Conservation (phyloP, 2,329 filamentous ascomycete species). For the Diplodia scrobiculata region DNA sequence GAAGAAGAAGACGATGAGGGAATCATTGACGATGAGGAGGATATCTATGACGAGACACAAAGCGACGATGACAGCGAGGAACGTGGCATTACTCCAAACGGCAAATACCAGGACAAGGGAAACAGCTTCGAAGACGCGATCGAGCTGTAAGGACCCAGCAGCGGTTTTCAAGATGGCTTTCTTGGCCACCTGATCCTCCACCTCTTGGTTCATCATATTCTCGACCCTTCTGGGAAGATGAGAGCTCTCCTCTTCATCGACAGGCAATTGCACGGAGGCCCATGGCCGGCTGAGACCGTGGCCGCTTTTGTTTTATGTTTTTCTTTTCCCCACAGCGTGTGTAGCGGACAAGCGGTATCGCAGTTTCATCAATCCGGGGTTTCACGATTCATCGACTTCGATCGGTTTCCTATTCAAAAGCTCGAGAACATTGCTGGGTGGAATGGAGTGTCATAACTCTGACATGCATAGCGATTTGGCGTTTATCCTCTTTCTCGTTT, state of each 20-base stretch:
- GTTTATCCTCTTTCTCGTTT: background rate
- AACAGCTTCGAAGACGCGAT: constrained; percentile 29
- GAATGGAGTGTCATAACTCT: background rate
- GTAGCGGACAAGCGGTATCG: constrained; percentile 6
- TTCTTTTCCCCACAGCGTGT: background rate
- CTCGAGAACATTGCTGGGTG: background rate
- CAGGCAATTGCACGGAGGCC: background rate
- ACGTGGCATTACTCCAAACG: background rate
- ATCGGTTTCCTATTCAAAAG: background rate
- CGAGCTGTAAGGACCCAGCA: constrained; percentile 15
- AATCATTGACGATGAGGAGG: background rate
- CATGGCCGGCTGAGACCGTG: background rate
- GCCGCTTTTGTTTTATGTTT: background rate
- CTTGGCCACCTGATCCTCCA: background rate
- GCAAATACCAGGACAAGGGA: constrained; percentile 18
- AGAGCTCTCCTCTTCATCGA: background rate
- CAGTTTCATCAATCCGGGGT: background rate
- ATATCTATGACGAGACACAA: background rate
- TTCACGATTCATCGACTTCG: background rate
- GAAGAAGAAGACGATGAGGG: background rate
- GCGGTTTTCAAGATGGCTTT: background rate
- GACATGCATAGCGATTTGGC: constrained; percentile 17
- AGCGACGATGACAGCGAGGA: background rate
- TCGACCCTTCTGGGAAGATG: background rate
- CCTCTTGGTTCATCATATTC: background rate